Conservation (phyloP, 306 rosid species). For the Quillaja saponaria region DNA sequence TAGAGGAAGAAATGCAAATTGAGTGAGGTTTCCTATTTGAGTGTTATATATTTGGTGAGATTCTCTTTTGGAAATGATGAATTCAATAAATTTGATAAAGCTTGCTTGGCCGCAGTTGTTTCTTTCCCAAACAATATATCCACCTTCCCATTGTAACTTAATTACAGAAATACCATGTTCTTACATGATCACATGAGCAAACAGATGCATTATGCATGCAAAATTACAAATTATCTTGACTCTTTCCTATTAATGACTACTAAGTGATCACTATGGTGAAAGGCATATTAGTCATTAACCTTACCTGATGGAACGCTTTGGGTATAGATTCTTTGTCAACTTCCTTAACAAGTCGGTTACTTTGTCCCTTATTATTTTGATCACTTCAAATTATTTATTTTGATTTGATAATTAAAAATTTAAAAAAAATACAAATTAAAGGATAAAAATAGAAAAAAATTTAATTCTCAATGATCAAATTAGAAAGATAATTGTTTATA, state of each 20-base stretch:
- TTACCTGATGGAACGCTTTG: conserved; percentile 29
- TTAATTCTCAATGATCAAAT: no score
- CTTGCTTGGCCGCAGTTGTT: conserved; percentile 35
- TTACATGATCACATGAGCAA: neutral
- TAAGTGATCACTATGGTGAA: neutral
- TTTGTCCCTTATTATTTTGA: conserved; percentile 44
- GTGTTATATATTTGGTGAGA: conserved; percentile 33
- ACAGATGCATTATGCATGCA: no score
- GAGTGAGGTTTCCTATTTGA: conserved; percentile 12
- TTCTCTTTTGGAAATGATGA: conserved; percentile 36
- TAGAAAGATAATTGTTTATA: no score
- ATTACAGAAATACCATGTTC: neutral
- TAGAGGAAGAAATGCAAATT: no score
- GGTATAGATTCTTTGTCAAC: conserved; percentile 58
- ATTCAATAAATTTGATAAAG: conserved; percentile 30
- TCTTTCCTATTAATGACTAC: neutral
- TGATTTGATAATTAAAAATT: no score
- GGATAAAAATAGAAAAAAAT: no score
- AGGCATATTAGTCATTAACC: conserved; percentile 49
- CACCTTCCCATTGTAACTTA: conserved; percentile 26
- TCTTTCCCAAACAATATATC: conserved; percentile 41
- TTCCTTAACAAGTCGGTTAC: conserved; percentile 54
- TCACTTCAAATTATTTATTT: no score
- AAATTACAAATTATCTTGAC: no score
- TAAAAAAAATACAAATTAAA: no score